Evolutionary conservation across 495 filamentous ascomycete species (phyloP), one percentile per base, ranked within the genome.

Genomic region (Tetracladium setigerum): DNA sequence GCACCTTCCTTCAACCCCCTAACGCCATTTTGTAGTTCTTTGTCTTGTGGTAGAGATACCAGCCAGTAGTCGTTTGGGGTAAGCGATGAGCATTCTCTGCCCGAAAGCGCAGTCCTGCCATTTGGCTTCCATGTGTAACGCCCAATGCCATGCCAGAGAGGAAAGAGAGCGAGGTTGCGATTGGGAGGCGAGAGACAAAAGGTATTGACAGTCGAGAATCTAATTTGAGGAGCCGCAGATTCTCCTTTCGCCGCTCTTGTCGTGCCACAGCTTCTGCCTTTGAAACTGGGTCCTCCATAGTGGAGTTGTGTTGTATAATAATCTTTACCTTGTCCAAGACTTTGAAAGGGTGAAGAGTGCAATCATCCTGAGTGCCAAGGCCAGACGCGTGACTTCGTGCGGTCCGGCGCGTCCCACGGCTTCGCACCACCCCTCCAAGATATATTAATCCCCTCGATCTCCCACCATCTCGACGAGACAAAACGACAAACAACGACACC

Each of bases 11-110:
- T 77, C 11, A 90, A 64, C 0, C 83, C 92, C 85, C 87, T 10
- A 82, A 73, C 40, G 83, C 75, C 5, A 82, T 67, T 47, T 86
- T 77, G 67, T 97, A 96, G 62, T 95, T 96, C 67, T 97, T 97
- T 57, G 79, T 87, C 66, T 95, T 96, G 66, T 97, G 94, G 62
- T 98, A 98, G 22, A 96, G 78, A 61, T 88, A 98, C 92, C 92
- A 98, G 24, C 88, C 92, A 7, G 77, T 77, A 17, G 83, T 78
- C n/a, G 78, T 77, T 5, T 69, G 79, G 16, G 92, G 92, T 38
- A 94, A 78, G 55, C 89, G 82, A 68, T 98, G 92, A 16, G 92
- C 86, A 58, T 98, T 94, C 67, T 98, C 86, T 44, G 92, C 92
- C 42, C 91, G 84, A 66, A 96, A 98, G 40, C 81, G 79, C 33